Evolutionary conservation across 805 yeast genomes (phyloP), one percentile per base, ranked within the genome.

Genomic region (Metschnikowia corniflorae): DNA sequence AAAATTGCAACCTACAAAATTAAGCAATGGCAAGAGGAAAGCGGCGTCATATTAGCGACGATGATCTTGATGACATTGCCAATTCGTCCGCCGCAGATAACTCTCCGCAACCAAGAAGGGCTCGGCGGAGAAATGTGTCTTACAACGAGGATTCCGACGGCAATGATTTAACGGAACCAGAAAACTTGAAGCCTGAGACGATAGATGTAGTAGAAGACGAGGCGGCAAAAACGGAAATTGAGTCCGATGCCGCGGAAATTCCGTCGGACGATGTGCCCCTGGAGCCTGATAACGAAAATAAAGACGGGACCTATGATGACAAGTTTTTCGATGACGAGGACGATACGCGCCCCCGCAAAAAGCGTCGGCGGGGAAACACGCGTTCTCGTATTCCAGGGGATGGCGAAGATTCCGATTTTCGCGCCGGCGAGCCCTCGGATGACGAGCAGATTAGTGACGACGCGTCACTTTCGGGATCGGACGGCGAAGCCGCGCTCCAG

Each of bases 351-450:
- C 44, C 47, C 16, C 29, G 40, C 31, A 37, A 33, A 39, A 53
- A 37, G 44, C 47, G 46, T 15, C 28, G 33, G 12, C 33, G 39
- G 18, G 27, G 20, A 5, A 14, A 35, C 14, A 21, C 34, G 15
- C 31, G 41, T 26, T 38, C 29, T 15, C 29, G 31, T 32, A 33
- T 17, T 16, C 33, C 23, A 5, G 21, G 25, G 6, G 37, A 33
- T 4, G 37, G 39, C 15, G 56, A 54, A 27, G 59, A 55, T 25
- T 44, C 50, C 12, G 54, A 46, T 19, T 51, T 46, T 19, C 46
- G 49, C 20, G 45, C 39, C 3, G 50, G 37, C 5, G 43, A 37
- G 3, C 30, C 26, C 20, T 42, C 45, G 9, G 46, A 36, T 9
- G 49, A 37, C n/a, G 42, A 39, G 7, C 43, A 33, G 8, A 33